Conservation (phyloP, 768 basidiomycete species). For the Boletus sp. region DNA sequence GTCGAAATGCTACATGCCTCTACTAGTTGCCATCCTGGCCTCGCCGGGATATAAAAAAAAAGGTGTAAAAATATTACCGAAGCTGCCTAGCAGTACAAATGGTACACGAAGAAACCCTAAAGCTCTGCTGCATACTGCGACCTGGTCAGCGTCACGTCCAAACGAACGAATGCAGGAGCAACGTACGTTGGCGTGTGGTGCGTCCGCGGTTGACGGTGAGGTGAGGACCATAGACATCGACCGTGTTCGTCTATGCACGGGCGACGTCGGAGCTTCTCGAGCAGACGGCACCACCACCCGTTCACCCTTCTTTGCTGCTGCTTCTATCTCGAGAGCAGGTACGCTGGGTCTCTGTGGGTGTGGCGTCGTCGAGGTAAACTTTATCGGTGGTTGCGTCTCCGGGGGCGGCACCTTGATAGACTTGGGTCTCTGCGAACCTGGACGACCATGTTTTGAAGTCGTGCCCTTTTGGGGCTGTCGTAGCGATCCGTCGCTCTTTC, state of each 20-base stretch:
- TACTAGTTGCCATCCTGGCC: neutral
- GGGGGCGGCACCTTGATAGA: slow-evolving; percentile 1
- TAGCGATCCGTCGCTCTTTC: neutral
- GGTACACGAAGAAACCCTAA: slow-evolving; percentile 8
- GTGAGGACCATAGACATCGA: slow-evolving; percentile 27
- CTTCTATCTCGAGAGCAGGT: neutral
- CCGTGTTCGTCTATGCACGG: slow-evolving; percentile 25
- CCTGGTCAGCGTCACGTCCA: neutral
- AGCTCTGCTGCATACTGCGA: slow-evolving; percentile 27
- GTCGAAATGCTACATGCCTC: slow-evolving; percentile 20
- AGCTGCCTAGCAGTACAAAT: neutral
- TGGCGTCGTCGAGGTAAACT: neutral
- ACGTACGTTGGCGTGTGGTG: slow-evolving; percentile 18
- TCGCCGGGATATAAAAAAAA: neutral
- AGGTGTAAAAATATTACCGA: slow-evolving; percentile 4
- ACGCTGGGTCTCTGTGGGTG: neutral
- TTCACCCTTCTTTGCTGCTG: neutral
- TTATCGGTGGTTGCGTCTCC: neutral
- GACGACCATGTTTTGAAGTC: slow-evolving; percentile 4
- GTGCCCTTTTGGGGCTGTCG: slow-evolving; percentile 1
- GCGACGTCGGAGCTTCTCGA: slow-evolving; percentile 8
- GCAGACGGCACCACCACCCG: neutral
- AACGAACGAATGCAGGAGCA: neutral
- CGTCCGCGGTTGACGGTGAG: slow-evolving; percentile 13
- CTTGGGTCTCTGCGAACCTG: slow-evolving; percentile 7